A percentile compares a stretch with the other conserved stretches of the same genome.
Evolutionary conservation across 1,139 yeast genomes (phyloP).

Genomic region (Sugiyamaella grinbergsii): DNA sequence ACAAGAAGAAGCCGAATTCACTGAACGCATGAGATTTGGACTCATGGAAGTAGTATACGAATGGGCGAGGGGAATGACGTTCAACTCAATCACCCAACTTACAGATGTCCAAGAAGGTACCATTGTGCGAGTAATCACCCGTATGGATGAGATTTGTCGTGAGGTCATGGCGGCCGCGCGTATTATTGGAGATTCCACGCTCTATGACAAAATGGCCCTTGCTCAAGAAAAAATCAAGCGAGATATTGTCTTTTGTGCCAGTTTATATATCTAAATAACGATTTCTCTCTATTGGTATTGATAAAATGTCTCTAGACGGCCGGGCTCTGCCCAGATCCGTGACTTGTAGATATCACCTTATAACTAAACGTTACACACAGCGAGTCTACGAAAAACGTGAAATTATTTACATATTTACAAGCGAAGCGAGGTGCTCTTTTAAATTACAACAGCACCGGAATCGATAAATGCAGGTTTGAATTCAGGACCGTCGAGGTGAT

Average conservation of each 20-base stretch:
- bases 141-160: constrained; percentile 92
- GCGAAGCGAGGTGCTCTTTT: constrained; percentile 3
- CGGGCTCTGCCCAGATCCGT: neutral
- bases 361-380: neutral
- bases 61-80: constrained; percentile 96
- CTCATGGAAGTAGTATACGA: constrained; percentile 92
- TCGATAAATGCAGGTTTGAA: constrained; percentile 36
- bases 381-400: constrained; percentile 1
- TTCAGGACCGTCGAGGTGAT: constrained; percentile 19
- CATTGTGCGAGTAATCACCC: constrained; percentile 92
- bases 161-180: constrained; percentile 93
- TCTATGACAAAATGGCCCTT: constrained; percentile 84
- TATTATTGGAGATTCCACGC: constrained; percentile 87
- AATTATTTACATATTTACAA: constrained; percentile 19
- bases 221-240: constrained; percentile 96
- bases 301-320: too few species aligned
- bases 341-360: neutral
- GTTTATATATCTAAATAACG: constrained; percentile 67
- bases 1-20: constrained; percentile 80
- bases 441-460: constrained; percentile 41
- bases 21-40: constrained; percentile 83
- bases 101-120: constrained; percentile 96
- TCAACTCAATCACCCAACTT: constrained; percentile 84
- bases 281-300: neutral
- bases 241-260: constrained; percentile 96